Percentiles rank a stretch among this genome's conserved stretches.
Conservation (phyloP, 768 basidiomycete species). For the Agrocybe praecox region DNA sequence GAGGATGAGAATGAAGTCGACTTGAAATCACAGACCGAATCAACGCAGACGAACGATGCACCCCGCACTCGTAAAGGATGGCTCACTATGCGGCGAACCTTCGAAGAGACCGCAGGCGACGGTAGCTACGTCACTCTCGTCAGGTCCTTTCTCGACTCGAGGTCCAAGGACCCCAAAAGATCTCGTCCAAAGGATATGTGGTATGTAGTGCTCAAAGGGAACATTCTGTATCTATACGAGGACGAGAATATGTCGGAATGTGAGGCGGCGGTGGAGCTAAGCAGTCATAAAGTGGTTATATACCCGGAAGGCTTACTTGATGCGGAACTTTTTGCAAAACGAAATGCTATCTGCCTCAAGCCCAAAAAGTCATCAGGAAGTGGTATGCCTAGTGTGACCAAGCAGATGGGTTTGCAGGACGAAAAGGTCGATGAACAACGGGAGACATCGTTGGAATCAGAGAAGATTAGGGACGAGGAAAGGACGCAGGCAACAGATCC, state of each 20-base stretch:
- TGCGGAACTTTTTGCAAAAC: constrained; percentile 88
- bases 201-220: constrained; percentile 91
- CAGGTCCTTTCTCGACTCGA: constrained; percentile 76
- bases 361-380: constrained; percentile 45
- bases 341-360: constrained; percentile 83
- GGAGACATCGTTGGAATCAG: constrained; percentile 33
- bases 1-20: constrained; percentile 30
- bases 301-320: constrained; percentile 77
- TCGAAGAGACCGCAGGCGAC: constrained; percentile 65
- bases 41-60: constrained; percentile 45
- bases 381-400: constrained; percentile 51
- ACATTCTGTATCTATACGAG: constrained; percentile 90
- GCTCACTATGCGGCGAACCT: constrained; percentile 82
- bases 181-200: constrained; percentile 90
- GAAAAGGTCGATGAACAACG: constrained; percentile 33
- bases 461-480: constrained; percentile 46
- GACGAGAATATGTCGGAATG: constrained; percentile 91
- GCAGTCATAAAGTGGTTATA: constrained; percentile 74
- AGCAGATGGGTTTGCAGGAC: constrained; percentile 47
- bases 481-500: constrained; percentile 53
- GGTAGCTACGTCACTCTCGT: constrained; percentile 80
- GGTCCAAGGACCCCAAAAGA: constrained; percentile 83
- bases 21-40: constrained; percentile 31
- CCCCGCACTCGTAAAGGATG: constrained; percentile 76
- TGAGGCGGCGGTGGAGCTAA: constrained; percentile 86